A percentile compares a stretch with the other conserved stretches of the same genome.
These are phyloP conservation scores for Venustampulla echinocandica DNA, from an alignment of 495 filamentous ascomycete genomes.

Conservation along the genomic window DNA sequence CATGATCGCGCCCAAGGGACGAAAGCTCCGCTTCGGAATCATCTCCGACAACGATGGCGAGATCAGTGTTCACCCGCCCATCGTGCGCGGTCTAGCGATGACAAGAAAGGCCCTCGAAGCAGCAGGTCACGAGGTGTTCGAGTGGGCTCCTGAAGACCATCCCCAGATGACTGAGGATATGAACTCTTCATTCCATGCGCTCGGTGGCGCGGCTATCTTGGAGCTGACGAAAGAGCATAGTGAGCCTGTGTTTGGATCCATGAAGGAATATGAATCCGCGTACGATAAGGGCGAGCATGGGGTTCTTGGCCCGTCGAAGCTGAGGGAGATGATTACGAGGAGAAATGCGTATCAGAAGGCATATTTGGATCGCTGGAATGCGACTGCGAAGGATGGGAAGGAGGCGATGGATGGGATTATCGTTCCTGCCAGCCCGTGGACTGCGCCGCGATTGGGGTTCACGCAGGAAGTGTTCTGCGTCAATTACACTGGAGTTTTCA, in stretches of 20 bases:
- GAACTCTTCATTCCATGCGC: slow-evolving; percentile 43
- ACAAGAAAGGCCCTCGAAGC: slow-evolving; percentile 33
- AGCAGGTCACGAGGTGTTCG: slow-evolving; percentile 34
- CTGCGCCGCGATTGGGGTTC: slow-evolving; percentile 18
- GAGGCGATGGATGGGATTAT: slow-evolving; percentile 27
- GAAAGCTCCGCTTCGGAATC: slow-evolving; percentile 41
- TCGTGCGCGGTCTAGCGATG: slow-evolving; percentile 37
- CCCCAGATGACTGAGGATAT: slow-evolving; percentile 38
- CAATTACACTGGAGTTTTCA: slow-evolving; percentile 20
- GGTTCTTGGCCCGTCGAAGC: slow-evolving; percentile 17
- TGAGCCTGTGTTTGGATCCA: slow-evolving; percentile 39
- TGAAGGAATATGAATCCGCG: slow-evolving; percentile 18
- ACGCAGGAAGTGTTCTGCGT: slow-evolving; percentile 22
- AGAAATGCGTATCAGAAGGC: slow-evolving; percentile 44
- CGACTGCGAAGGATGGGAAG: slow-evolving; percentile 21
- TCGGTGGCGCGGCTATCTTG: slow-evolving; percentile 48
- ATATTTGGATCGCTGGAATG: slow-evolving; percentile 50
- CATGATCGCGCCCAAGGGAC: slow-evolving; percentile 15
- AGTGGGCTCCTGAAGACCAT: slow-evolving; percentile 28
- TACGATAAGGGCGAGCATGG: slow-evolving; percentile 17
- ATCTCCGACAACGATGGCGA: slow-evolving; percentile 44
- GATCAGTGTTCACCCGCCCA: slow-evolving; percentile 47
- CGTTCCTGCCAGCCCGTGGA: slow-evolving; percentile 12
- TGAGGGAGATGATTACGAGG: slow-evolving; percentile 27
- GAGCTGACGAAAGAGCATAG: slow-evolving; percentile 37